These are phyloP conservation scores for Rhizomucor pusillus DNA, from an alignment of 371 early-diverging fungal genomes.

Conservation along the genomic window DNA sequence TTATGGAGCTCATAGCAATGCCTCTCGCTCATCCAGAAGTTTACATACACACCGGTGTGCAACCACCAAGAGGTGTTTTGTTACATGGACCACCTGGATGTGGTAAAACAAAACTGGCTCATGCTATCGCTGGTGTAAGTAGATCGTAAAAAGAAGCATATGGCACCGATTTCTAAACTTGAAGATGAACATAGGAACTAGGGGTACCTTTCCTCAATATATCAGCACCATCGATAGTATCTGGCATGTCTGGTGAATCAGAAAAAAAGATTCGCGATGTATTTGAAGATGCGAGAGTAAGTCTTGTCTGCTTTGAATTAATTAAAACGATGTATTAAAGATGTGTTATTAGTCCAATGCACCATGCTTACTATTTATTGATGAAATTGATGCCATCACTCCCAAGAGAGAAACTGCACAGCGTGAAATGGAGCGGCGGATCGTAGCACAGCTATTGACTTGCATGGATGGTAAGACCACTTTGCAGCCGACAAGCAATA, in stretches of 20 bases:
- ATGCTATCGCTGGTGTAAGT: slow-evolving; percentile 94
- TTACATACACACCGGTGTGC: slow-evolving; percentile 93
- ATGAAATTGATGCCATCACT: slow-evolving; percentile 99
- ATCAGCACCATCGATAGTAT: slow-evolving; percentile 98
- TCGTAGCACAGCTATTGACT: slow-evolving; percentile 98
- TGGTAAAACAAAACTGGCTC: slow-evolving; percentile 98
- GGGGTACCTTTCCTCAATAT: slow-evolving; percentile 94
- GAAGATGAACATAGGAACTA: slow-evolving; percentile 65
- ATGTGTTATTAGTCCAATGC: slow-evolving; percentile 43
- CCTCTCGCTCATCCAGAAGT: slow-evolving; percentile 97
- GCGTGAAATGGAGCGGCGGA: slow-evolving; percentile 98
- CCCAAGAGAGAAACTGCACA: slow-evolving; percentile 99
- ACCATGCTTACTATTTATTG: slow-evolving; percentile 98
- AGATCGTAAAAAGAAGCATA: neutral
- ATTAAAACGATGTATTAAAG: neutral
- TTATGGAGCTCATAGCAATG: slow-evolving; percentile 95
- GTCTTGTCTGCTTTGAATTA: neutral
- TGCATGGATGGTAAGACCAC: slow-evolving; percentile 95
- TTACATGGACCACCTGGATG: slow-evolving; percentile 99
- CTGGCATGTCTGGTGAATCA: slow-evolving; percentile 99
- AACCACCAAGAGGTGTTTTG: slow-evolving; percentile 89
- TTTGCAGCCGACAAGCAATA: no score
- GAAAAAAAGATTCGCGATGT: slow-evolving; percentile 98
- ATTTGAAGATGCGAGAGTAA: slow-evolving; percentile 92
- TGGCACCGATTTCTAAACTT: slow-evolving; percentile 25